phyloP scores from a whole-genome alignment of 495 filamentous ascomycete genomes.

The Penicillium malachiteum region DNA sequence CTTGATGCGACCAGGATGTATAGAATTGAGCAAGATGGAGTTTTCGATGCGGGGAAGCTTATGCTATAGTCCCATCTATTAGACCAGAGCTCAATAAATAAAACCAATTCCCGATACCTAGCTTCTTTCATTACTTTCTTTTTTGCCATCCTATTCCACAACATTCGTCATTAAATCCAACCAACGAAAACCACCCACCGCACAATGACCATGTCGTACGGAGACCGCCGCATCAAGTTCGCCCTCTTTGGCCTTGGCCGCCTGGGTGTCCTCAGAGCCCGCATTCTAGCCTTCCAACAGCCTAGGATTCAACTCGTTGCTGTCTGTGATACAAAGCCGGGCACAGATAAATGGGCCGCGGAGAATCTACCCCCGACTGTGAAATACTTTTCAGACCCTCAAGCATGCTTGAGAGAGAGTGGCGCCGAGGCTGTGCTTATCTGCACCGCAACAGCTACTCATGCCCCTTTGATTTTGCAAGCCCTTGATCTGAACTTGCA shows the following conservation, averaged over 20 bases:
- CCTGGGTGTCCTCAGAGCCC: slow-evolving; percentile 16
- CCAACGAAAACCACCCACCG: background rate
- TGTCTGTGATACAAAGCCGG: slow-evolving; percentile 18
- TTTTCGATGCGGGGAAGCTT: too few relatives aligned
- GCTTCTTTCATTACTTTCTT: background rate
- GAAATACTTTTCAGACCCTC: slow-evolving; percentile 15
- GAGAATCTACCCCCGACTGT: slow-evolving; percentile 16
- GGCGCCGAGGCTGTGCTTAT: slow-evolving; percentile 16
- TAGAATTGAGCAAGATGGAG: too few relatives aligned
- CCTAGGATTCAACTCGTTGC: slow-evolving; percentile 19
- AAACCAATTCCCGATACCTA: background rate
- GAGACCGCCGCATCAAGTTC: slow-evolving; percentile 10
- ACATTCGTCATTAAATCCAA: background rate
- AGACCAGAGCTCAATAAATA: too few relatives aligned
- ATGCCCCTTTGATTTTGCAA: slow-evolving; percentile 17
- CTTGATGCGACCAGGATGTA: too few relatives aligned
- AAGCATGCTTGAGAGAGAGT: slow-evolving; percentile 17
- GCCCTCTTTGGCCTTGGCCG: slow-evolving; percentile 18
- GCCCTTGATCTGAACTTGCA: slow-evolving; percentile 17
- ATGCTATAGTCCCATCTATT: too few relatives aligned
- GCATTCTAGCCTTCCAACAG: slow-evolving; percentile 19
- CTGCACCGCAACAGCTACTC: slow-evolving; percentile 18
- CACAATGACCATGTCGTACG: slow-evolving; percentile 8
- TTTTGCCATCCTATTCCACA: background rate
- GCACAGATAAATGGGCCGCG: slow-evolving; percentile 15